Base-by-base conservation (phyloP, 2,329 filamentous ascomycete genomes). In the Aspergillus calidoustus region DNA sequence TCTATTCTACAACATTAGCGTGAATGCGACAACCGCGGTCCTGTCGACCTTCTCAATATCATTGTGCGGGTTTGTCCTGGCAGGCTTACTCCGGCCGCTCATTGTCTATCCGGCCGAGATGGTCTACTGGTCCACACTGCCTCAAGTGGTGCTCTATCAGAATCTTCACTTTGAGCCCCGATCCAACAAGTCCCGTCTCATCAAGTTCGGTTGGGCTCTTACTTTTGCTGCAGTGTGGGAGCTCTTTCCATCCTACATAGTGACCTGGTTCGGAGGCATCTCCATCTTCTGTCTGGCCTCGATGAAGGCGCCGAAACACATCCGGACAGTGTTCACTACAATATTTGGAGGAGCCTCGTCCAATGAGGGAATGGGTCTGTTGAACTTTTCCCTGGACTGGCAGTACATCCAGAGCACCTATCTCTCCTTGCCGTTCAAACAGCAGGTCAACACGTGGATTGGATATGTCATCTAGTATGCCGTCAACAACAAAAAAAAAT, bases 41-140 rank as follows among this genome's bases (percentile, higher is more conserved):
- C 62, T 86, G 59, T 78, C 73, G 25, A 80, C 79, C 15, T 81
- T 86, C 55, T 86, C 83, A 0, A 85, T 86, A 46, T 82, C 82
- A 0, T 69, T 86, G 2, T 86, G 85, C 57, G 84, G 84, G 1
- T 87, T 85, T 46, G 84, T 83, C 2, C 70, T 87, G 3, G 81
- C 79, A 48, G 84, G 84, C 7, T 50, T 86, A 2, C 71, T 86
- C 67, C 82, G 84, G 0, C 84, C 84, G 0, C 78, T 86, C 43
- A 77, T 79, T 1, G 84, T 87, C 11, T 86, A 82, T 78, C 83
- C 85, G 55, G 81, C 83, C 5, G 84, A 86, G 15, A 79, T 83
- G 2, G 84, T 87, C 3, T 87, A 85, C 72, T 87, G 84, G 84
- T 75, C 77, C 41, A 83, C 76, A 11, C 52, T 77, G 8, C 74